Conservation (phyloP, 176 grass and related monocot genomes). For the Tuctoria greenei region DNA sequence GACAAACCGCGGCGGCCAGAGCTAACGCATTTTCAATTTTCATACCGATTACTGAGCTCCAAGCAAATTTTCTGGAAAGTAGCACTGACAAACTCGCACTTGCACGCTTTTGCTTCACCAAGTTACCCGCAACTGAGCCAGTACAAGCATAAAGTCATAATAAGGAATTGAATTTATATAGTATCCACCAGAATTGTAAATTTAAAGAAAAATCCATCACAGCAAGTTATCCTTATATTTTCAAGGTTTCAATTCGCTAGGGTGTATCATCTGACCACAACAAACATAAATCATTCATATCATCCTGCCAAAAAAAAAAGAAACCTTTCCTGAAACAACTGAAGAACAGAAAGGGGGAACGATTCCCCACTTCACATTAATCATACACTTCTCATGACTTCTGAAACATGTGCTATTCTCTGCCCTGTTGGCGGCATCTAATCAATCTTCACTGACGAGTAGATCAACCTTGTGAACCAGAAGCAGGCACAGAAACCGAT, state of each 20-base stretch:
- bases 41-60: background rate
- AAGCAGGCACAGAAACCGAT: slow-evolving; percentile 72
- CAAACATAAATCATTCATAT: slow-evolving; percentile 31
- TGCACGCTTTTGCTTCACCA: too few species aligned
- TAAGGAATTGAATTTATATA: slow-evolving; percentile 48
- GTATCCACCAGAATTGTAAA: background rate
- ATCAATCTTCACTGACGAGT: slow-evolving; percentile 72
- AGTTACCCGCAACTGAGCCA: background rate
- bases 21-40: background rate
- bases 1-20: background rate
- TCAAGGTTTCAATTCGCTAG: slow-evolving; percentile 18
- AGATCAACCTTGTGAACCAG: slow-evolving; percentile 70
- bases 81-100: background rate
- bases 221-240: slow-evolving; percentile 29
- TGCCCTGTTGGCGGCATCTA: slow-evolving; percentile 16
- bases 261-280: slow-evolving; percentile 43
- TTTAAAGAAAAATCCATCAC: slow-evolving; percentile 11
- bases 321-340: slow-evolving; percentile 28
- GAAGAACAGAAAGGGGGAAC: slow-evolving; percentile 15
- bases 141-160: slow-evolving; percentile 12
- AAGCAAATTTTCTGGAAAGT: background rate
- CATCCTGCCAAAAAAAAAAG: slow-evolving; percentile 34
- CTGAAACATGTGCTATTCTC: slow-evolving; percentile 28
- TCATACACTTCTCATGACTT: slow-evolving; percentile 37
- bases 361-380: slow-evolving; percentile 44